A percentile compares a stretch with the other conserved stretches of the same genome.
Conservation (phyloP, 2,329 filamentous ascomycete genomes). For the Zymoseptoria passerinii region DNA sequence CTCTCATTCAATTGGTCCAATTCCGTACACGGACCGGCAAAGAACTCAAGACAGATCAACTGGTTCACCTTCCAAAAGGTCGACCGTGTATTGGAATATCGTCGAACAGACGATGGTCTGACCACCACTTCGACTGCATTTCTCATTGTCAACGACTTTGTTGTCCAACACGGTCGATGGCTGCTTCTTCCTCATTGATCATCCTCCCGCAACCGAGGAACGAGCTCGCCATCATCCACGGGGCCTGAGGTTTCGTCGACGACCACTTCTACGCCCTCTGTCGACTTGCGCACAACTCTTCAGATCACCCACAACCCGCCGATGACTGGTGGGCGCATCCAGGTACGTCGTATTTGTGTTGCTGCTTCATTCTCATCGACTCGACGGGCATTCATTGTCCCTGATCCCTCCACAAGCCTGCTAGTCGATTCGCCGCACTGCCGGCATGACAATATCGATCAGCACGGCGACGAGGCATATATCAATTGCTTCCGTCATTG, state of each 20-base stretch:
- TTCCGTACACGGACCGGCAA: neutral
- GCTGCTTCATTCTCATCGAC: neutral
- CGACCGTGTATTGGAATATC: neutral
- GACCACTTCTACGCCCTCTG: neutral
- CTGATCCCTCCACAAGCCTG: neutral
- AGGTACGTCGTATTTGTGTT: neutral
- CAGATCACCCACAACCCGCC: neutral
- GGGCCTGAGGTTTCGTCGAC: neutral
- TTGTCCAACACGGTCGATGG: neutral
- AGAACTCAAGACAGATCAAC: neutral
- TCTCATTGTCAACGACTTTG: neutral
- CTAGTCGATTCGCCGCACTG: neutral
- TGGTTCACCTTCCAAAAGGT: neutral
- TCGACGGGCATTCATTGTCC: neutral
- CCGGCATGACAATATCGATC: neutral
- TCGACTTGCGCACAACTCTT: neutral
- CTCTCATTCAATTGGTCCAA: neutral
- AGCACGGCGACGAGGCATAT: neutral
- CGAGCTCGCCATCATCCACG: neutral
- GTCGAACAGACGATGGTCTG: neutral
- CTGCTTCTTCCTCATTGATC: neutral
- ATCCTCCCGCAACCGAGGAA: neutral
- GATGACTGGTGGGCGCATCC: neutral
- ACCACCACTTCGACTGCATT: neutral
- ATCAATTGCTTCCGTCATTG: neutral